Evolutionary conservation across 208 protist species (phyloP).

Genomic region (Acanthamoeba sp.): DNA sequence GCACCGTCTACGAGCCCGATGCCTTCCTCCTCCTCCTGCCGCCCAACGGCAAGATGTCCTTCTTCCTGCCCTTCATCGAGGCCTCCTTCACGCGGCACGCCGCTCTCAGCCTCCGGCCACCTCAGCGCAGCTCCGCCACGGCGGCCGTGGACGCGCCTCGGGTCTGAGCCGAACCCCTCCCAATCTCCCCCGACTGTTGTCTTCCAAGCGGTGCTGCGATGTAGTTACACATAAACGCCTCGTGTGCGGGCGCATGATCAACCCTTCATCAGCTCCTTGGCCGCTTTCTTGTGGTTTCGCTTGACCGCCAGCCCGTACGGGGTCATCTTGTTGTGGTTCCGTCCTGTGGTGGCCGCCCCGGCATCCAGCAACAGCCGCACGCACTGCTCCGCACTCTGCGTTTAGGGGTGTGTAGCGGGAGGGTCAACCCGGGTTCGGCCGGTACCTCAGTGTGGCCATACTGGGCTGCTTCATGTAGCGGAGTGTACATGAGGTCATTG

Average conservation of each 20-base stretch:
- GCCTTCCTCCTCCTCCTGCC: constrained; percentile 38
- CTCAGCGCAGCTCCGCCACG: neutral
- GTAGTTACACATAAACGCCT: too few relatives aligned
- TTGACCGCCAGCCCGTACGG: constrained; percentile 1
- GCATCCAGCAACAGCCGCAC: constrained; percentile 29
- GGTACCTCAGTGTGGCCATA: constrained; percentile 29
- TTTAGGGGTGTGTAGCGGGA: too few relatives aligned
- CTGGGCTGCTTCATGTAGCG: constrained; percentile 41
- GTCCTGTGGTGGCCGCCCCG: neutral
- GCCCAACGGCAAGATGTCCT: constrained; percentile 39
- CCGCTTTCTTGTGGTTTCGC: constrained; percentile 40
- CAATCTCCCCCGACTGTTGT: too few relatives aligned
- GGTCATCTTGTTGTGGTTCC: constrained; percentile 55
- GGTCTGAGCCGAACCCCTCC: too few relatives aligned
- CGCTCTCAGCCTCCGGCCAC: neutral
- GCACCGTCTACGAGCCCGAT: neutral
- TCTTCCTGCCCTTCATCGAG: constrained; percentile 60
- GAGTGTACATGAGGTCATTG: constrained; percentile 49
- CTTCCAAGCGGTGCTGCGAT: too few relatives aligned
- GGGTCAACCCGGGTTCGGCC: neutral
- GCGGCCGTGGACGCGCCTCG: too few relatives aligned
- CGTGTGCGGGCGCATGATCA: too few relatives aligned
- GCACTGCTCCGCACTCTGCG: neutral
- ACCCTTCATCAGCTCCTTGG: neutral
- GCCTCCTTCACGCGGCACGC: constrained; percentile 24